Evolutionary conservation across 129 eudicot species (phyloP).

Genomic region (Lactuca saligna): DNA sequence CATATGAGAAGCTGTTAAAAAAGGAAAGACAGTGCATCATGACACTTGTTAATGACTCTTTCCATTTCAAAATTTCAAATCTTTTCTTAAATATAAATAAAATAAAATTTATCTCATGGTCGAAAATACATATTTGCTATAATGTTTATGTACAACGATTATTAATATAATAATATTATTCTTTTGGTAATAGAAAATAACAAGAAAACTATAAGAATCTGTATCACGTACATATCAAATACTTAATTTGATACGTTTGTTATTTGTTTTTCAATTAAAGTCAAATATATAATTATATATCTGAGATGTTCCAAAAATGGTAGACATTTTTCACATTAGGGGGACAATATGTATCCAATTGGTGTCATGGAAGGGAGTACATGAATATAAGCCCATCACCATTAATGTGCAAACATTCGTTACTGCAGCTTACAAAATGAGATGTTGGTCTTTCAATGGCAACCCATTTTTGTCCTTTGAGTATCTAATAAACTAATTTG

Average conservation of each 20-base stretch:
- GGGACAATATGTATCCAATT: not conserved
- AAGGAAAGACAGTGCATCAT: constrained; percentile 34
- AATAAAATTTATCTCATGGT: not conserved
- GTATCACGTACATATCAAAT: not conserved
- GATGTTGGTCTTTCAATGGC: not conserved
- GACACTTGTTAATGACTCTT: constrained; percentile 34
- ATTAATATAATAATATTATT: no score
- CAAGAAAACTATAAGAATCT: no score
- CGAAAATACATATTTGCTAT: no score
- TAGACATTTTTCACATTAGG: not conserved
- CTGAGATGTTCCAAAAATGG: not conserved
- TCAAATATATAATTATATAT: no score
- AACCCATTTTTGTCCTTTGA: not conserved
- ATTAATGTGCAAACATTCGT: not conserved
- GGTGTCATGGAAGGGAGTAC: not conserved
- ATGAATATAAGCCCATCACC: not conserved
- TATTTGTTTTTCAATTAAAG: no score
- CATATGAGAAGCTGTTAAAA: constrained; percentile 30
- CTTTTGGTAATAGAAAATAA: not conserved
- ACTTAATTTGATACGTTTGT: not conserved
- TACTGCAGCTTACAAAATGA: not conserved
- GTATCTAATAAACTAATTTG: not conserved
- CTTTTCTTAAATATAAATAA: not conserved
- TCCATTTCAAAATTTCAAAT: constrained; percentile 18
- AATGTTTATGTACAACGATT: no score